phyloP scores from a whole-genome alignment of 495 filamentous ascomycete genomes.

The Lentithecium fluviatile region DNA sequence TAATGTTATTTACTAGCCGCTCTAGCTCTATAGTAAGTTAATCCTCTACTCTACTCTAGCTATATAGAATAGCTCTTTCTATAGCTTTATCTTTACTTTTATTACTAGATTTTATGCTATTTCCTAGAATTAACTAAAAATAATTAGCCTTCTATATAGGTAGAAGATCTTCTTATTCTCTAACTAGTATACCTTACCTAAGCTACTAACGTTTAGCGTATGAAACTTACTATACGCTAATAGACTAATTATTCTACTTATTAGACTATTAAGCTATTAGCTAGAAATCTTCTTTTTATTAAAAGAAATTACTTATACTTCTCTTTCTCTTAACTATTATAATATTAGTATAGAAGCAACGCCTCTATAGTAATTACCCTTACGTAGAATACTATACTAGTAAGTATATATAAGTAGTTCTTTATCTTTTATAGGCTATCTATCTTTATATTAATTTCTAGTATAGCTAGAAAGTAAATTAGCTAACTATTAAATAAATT shows the following conservation, averaged over 20 bases:
- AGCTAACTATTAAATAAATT: no score
- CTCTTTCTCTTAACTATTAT: not conserved
- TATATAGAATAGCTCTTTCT: not conserved
- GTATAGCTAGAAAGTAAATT: no score
- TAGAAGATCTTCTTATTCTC: slow-evolving; percentile 11
- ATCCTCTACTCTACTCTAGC: not conserved
- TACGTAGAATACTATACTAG: no score
- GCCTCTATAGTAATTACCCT: no score
- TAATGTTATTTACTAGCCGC: not conserved
- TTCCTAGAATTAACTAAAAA: not conserved
- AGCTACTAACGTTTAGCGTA: not conserved
- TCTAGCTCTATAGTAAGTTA: not conserved
- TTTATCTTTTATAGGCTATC: no score
- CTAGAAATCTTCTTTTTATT: not conserved
- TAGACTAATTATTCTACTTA: slow-evolving; percentile 2
- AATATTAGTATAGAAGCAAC: no score
- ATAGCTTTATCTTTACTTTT: not conserved
- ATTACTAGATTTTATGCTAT: not conserved
- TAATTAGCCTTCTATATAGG: not conserved
- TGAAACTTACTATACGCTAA: not conserved
- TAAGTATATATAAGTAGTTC: no score
- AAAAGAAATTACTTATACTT: not conserved
- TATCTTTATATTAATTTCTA: no score
- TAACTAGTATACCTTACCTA: slow-evolving; percentile 1
- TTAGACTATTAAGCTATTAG: slow-evolving; percentile 5